Conservation (phyloP, 202 grass and related monocot genomes). For the Musa balbisiana region DNA sequence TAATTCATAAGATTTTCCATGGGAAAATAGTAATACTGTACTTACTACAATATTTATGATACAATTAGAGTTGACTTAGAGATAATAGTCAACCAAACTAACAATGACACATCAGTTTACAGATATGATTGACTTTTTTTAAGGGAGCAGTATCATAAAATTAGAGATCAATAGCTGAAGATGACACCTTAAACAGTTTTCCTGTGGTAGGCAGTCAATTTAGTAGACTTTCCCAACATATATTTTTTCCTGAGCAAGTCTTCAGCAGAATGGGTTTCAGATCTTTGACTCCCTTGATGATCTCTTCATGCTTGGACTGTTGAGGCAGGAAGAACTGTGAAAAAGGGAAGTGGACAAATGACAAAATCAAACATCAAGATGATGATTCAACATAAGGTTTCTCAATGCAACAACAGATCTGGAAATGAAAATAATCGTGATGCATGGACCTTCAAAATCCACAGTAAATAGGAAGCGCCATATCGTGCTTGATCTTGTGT, state of each 20-base stretch:
- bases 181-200: neutral
- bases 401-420: neutral
- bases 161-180: neutral
- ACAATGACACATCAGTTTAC: no score
- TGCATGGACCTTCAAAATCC: constrained; percentile 50
- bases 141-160: no score
- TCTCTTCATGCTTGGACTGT: constrained; percentile 29
- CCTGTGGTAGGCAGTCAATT: neutral
- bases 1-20: no score
- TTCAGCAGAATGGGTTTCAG: constrained; percentile 32
- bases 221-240: constrained; percentile 26
- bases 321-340: constrained; percentile 28
- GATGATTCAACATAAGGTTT: neutral
- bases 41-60: no score
- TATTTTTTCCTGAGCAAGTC: constrained; percentile 29
- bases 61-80: no score
- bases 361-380: neutral
- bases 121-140: no score
- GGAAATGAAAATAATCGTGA: neutral
- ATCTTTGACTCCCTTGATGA: constrained; percentile 13
- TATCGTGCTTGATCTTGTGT: constrained; percentile 35
- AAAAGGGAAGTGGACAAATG: neutral
- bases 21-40: no score
- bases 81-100: no score
- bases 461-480: constrained; percentile 52